Evolutionary conservation across 192 early-diverging fungal genomes (phyloP).

Genomic region (Coemansia sp.): DNA sequence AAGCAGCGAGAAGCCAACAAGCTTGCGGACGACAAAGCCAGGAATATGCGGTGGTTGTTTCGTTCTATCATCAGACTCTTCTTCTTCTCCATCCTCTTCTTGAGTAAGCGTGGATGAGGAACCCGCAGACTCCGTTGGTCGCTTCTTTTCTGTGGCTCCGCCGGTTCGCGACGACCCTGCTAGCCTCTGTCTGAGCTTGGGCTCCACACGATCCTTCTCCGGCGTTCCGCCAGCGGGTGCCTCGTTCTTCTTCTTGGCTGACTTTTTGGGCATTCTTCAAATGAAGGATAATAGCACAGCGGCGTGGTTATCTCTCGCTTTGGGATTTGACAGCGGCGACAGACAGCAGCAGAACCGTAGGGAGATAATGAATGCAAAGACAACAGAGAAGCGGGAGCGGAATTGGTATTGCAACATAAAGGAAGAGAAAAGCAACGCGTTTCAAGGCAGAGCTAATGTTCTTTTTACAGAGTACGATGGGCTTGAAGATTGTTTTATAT

Average conservation of each 20-base stretch:
- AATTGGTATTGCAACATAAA: too few relatives aligned
- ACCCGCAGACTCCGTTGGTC: background rate
- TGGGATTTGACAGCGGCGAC: too few relatives aligned
- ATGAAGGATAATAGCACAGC: background rate
- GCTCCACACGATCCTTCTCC: background rate
- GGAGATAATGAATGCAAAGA: too few relatives aligned
- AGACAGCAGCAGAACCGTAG: too few relatives aligned
- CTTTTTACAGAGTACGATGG: too few relatives aligned
- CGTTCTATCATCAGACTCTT: background rate
- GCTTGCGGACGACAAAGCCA: constrained; percentile 34
- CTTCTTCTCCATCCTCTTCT: constrained; percentile 1
- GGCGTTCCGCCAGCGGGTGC: background rate
- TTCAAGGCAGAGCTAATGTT: too few relatives aligned
- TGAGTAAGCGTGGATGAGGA: background rate
- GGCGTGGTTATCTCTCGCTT: too few relatives aligned
- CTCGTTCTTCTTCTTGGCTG: background rate
- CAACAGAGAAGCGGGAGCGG: too few relatives aligned
- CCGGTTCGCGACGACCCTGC: background rate
- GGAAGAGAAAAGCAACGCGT: too few relatives aligned
- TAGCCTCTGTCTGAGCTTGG: background rate
- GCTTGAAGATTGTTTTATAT: too few relatives aligned
- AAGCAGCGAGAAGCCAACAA: constrained; percentile 41
- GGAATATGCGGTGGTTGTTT: constrained; percentile 33
- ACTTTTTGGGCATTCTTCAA: constrained; percentile 2
- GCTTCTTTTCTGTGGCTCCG: background rate